phyloP scores from a whole-genome alignment of 306 rosid genomes.

The Aeschynomene evenia region DNA sequence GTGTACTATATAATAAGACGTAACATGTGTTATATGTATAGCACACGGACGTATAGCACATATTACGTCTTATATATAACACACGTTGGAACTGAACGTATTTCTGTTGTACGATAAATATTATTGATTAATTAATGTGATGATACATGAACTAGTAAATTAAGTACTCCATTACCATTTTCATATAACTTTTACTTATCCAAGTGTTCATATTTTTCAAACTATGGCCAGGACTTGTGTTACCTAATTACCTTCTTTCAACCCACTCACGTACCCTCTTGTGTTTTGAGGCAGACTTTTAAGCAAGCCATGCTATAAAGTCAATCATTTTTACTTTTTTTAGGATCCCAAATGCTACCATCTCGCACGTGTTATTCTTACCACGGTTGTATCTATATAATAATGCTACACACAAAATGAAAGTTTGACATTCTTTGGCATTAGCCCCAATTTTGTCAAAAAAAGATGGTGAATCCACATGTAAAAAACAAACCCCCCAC shows the following conservation, averaged over 20 bases:
- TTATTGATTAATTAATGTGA: too few species aligned
- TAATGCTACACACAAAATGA: constrained; percentile 29
- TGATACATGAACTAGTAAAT: too few species aligned
- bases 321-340: constrained; percentile 5
- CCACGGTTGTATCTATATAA: background rate
- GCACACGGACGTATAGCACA: too few species aligned
- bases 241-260: constrained; percentile 21
- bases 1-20: too few species aligned
- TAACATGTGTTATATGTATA: too few species aligned
- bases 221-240: background rate
- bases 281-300: background rate
- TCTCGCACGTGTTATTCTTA: constrained; percentile 23
- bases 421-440: constrained; percentile 39
- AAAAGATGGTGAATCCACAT: constrained; percentile 18
- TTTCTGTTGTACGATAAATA: too few species aligned
- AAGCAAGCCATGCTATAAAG: background rate
- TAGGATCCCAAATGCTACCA: background rate
- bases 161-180: background rate
- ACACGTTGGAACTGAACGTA: too few species aligned
- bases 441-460: constrained; percentile 45
- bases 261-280: constrained; percentile 11
- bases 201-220: background rate
- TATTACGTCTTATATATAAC: too few species aligned
- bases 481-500: constrained; percentile 18
- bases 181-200: background rate